Base-by-base conservation (phyloP, 176 grass and related monocot species). In the Ananas comosus region DNA sequence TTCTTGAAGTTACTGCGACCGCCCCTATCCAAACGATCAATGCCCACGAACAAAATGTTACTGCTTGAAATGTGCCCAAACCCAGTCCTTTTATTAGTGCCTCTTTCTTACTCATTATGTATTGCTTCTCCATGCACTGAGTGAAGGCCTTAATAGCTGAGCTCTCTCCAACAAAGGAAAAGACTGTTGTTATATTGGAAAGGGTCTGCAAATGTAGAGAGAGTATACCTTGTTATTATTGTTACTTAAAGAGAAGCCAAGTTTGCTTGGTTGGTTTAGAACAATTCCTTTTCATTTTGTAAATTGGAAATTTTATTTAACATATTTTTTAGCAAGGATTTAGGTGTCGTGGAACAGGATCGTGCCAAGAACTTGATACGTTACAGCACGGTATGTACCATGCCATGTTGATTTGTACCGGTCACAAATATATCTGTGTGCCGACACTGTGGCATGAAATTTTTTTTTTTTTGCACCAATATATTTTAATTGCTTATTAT, bases 91-190 rank as follows among this genome's bases (percentile, higher is more conserved):
- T 90, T 19, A 53, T 77, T 9, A 66, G 51, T 7, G 83, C 73
- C 16, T 90, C 87, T 67, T 74, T 80, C 80, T 86, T 90, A 78
- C 83, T 80, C 64, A 90, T 54, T 17, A 4, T 49, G 65, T 80
- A 78, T 71, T 90, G 87, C 67, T 80, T 70, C 19, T 74, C 77
- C 76, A 86, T 80, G 70, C 70, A 80, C 63, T 77, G 42, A 48
- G 69, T 64, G 70, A 86, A 86, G 53, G 72, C 73, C 64, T 74
- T 83, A 2, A 90, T 53, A 10, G 83, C 73, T 3, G 53, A 77
- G 22, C 58, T 77, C 74, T 90, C 87, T 67, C 87, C 83, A 9
- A 83, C 87, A 47, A 90, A 90, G 17, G 87, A 90, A 74, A 90
- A 83, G 17, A 90, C 80, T 1, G 76, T 90, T 74, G 80, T 82